Percentiles rank a stretch among this genome's conserved stretches.
phyloP scores from a whole-genome alignment of 768 basidiomycete genomes.

The Lactifluus pinguis region DNA sequence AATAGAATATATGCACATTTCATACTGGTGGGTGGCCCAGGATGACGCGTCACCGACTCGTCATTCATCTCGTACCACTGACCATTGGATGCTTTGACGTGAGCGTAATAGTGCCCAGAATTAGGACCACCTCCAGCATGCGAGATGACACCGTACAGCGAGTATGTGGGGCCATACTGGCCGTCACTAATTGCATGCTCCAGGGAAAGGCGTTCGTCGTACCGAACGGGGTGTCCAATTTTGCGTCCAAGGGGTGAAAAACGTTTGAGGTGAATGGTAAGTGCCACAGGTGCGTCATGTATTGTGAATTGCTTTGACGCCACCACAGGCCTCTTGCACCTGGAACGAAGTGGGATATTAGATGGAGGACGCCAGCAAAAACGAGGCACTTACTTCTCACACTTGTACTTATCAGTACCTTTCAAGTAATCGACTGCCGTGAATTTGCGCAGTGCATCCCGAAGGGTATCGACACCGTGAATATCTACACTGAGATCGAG shows the following conservation, averaged over 20 bases:
- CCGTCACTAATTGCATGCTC: slow-evolving; percentile 77
- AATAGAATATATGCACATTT: slow-evolving; percentile 90
- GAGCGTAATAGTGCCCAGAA: slow-evolving; percentile 92
- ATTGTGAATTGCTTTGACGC: slow-evolving; percentile 89
- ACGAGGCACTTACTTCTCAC: slow-evolving; percentile 73
- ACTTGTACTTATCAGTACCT: slow-evolving; percentile 95
- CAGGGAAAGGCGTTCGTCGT: slow-evolving; percentile 65
- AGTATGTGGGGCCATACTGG: slow-evolving; percentile 68
- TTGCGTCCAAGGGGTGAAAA: slow-evolving; percentile 90
- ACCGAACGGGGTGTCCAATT: slow-evolving; percentile 67
- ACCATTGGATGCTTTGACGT: slow-evolving; percentile 59
- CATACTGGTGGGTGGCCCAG: slow-evolving; percentile 43
- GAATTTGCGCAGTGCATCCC: slow-evolving; percentile 72
- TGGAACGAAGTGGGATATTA: slow-evolving; percentile 25
- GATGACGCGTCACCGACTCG: slow-evolving; percentile 48
- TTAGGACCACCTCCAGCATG: slow-evolving; percentile 91
- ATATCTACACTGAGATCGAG: slow-evolving; percentile 93
- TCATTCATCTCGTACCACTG: slow-evolving; percentile 95
- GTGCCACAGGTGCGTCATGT: slow-evolving; percentile 75
- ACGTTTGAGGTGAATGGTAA: slow-evolving; percentile 92
- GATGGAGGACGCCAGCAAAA: background rate
- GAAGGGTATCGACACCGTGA: slow-evolving; percentile 47
- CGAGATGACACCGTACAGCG: slow-evolving; percentile 84
- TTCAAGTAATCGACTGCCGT: slow-evolving; percentile 73
- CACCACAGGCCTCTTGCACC: slow-evolving; percentile 85